Evolutionary conservation across 306 rosid species (phyloP), one percentile per base, ranked within the genome.

Genomic region (Lathyrus tuberosus): DNA sequence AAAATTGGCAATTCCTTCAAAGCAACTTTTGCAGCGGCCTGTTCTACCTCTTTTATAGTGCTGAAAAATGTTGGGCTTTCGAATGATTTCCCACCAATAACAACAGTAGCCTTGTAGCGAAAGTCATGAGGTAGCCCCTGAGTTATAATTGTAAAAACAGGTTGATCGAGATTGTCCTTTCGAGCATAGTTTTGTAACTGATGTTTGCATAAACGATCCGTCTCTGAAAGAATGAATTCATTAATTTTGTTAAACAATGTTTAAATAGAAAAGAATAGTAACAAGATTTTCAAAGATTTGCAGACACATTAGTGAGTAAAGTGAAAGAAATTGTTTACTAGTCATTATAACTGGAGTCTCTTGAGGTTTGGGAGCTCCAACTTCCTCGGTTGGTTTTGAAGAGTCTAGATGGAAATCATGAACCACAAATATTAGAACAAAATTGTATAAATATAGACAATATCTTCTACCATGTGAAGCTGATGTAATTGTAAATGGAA

Each of bases 11-110:
- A 7, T 15, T 48, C 54, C 54, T 2, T 48, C 54, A 48, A 16
- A 51, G 73, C 74, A 46, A 71, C 42, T 68, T 81, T 70, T 4
- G 82, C n/a, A n/a, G n/a, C n/a, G n/a, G n/a, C n/a, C n/a, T n/a
- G n/a, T n/a, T n/a, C n/a, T n/a, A n/a, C n/a, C 80, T 75, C 85
- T 78, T 69, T 41, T 5, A 14, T 49, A 38, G 67, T 33, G 43
- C 51, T 48, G 76, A 28, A 68, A 64, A 65, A 71, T 49, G 62
- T 35, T 9, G 71, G 47, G 57, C n/a, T 72, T 78, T 18, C n/a
- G n/a, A n/a, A n/a, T n/a, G n/a, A n/a, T n/a, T n/a, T n/a, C n/a
- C n/a, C n/a, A n/a, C 43, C 79, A 69, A 71, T 79, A 6, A 38
- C 44, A 37, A 72, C 72, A 2, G 65, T 31, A 44, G 80, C 78